Evolutionary conservation across 306 rosid species (phyloP).

Genomic region (Potentilla sterilis): DNA sequence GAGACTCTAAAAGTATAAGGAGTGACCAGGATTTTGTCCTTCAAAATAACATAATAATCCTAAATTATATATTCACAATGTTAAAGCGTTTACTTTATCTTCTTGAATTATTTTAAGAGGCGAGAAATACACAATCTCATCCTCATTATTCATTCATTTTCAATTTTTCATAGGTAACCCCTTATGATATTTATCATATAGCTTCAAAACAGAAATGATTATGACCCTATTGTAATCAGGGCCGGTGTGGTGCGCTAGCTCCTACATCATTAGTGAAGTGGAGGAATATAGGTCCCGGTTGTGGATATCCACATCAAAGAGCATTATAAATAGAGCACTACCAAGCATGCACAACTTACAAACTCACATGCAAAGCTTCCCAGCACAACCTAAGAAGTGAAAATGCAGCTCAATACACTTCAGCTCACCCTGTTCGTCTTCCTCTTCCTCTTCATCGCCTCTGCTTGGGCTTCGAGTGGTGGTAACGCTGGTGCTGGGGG

Average conservation of each 20-base stretch:
- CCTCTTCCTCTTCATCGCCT: constrained; percentile 34
- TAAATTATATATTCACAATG: too few relatives aligned
- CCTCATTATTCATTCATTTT: background rate
- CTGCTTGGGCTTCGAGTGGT: constrained; percentile 11
- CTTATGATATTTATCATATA: background rate
- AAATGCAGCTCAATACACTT: constrained; percentile 35
- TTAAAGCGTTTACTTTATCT: too few relatives aligned
- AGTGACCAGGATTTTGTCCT: too few relatives aligned
- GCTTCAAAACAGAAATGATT: background rate
- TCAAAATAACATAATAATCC: too few relatives aligned
- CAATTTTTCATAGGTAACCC: too few relatives aligned
- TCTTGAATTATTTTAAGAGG: too few relatives aligned
- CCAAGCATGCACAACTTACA: constrained; percentile 30
- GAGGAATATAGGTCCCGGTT: background rate
- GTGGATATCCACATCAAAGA: constrained; percentile 15
- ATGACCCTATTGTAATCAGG: background rate
- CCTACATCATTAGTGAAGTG: background rate
- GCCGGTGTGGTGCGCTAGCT: background rate
- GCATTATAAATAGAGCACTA: constrained; percentile 46
- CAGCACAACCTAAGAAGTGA: constrained; percentile 23
- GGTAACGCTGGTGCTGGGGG: constrained; percentile 15
- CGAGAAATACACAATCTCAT: background rate
- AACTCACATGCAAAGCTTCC: constrained; percentile 18
- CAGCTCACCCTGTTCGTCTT: constrained; percentile 22
- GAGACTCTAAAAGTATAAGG: too few relatives aligned